phyloP scores from a whole-genome alignment of 768 basidiomycete species.

The Phlebiopsis flavidoalba region DNA sequence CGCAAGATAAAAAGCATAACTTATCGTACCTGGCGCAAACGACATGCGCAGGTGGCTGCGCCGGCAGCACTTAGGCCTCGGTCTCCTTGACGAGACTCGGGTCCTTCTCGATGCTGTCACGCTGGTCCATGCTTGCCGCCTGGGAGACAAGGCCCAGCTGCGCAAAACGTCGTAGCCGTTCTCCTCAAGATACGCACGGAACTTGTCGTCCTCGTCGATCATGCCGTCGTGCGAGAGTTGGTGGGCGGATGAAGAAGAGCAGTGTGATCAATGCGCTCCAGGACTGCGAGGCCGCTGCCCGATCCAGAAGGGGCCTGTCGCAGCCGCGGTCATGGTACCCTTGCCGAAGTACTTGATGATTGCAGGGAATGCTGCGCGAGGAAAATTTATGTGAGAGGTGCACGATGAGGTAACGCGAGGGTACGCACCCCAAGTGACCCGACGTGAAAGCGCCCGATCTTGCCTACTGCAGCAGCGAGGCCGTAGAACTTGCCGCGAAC shows the following conservation, averaged over 20 bases:
- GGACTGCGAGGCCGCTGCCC: conserved; percentile 76
- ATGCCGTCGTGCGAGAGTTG: conserved; percentile 77
- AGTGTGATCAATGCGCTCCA: conserved; percentile 75
- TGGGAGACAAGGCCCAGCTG: conserved; percentile 52
- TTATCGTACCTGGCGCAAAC: neutral
- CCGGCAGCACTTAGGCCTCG: neutral
- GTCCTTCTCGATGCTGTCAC: conserved; percentile 3
- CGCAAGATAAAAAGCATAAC: neutral
- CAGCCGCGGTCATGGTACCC: conserved; percentile 44
- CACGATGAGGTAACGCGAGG: neutral
- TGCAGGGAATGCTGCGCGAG: conserved; percentile 51
- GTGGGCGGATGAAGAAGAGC: conserved; percentile 55
- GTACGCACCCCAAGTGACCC: conserved; percentile 72
- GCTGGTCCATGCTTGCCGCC: neutral
- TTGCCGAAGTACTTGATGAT: conserved; percentile 65
- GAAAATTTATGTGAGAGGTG: neutral
- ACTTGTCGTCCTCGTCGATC: conserved; percentile 72
- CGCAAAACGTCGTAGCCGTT: conserved; percentile 77
- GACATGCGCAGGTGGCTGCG: neutral
- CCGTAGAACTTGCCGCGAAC: conserved; percentile 86
- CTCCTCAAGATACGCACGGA: conserved; percentile 76
- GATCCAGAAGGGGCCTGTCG: conserved; percentile 87
- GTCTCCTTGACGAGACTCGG: conserved; percentile 1
- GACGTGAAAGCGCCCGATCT: conserved; percentile 78
- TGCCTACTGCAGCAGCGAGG: conserved; percentile 79